Evolutionary conservation across 495 filamentous ascomycete species (phyloP).

Genomic region (Lophiostoma macrostomum): DNA sequence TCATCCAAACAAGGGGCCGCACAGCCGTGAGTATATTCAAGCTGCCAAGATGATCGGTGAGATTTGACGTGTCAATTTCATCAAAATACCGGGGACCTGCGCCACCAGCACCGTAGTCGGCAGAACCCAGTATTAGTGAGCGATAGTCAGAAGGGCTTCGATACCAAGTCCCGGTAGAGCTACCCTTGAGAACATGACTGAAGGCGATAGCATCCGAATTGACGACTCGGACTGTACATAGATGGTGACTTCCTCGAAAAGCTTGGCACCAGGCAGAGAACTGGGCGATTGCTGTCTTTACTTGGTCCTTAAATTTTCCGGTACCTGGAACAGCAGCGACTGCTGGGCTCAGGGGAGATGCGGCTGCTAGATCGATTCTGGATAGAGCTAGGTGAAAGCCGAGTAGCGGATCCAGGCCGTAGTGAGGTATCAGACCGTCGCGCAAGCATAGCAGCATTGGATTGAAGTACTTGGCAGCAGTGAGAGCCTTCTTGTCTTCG

Average conservation of each 20-base stretch:
- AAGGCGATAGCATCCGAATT: not conserved
- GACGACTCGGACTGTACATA: not conserved
- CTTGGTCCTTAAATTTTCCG: not conserved
- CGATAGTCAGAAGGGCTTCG: not conserved
- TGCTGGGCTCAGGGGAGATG: not conserved
- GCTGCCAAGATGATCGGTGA: not conserved
- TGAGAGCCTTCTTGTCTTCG: not conserved
- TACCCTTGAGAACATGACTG: not conserved
- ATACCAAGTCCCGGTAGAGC: not conserved
- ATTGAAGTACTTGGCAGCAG: not conserved
- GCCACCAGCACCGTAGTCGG: not conserved
- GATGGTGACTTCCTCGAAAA: not conserved
- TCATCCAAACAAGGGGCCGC: not conserved
- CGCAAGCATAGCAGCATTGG: not conserved
- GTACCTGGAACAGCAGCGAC: not conserved
- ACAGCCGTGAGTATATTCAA: not conserved
- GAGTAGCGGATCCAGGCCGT: not conserved
- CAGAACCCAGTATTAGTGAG: not conserved
- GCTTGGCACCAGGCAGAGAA: constrained; percentile 1
- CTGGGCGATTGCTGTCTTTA: not conserved
- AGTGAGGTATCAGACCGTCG: not conserved
- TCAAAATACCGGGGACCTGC: not conserved
- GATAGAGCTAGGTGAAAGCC: not conserved
- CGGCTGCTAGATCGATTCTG: not conserved
- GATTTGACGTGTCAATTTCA: constrained; percentile 4